Base-by-base conservation (phyloP, 1,284 basidiomycete species). In the Violaceomyces palustris region DNA sequence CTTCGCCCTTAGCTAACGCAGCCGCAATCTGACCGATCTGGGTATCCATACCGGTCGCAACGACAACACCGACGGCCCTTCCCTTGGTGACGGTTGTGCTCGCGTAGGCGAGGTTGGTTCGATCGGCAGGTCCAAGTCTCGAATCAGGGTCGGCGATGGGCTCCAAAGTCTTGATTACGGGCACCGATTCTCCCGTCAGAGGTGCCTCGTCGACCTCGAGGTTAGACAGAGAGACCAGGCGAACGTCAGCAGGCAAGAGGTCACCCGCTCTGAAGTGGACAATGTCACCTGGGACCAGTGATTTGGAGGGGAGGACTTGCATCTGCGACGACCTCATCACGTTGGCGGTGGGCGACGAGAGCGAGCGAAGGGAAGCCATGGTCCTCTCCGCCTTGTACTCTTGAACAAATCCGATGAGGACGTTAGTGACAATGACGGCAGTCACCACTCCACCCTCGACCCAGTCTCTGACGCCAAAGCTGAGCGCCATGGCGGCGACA, bases 381-480 rank as follows among this genome's bases (percentile, higher is more conserved):
- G 62, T 66, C n/a, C 53, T 40, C 35, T 69, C 66, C 4, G 66
- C 66, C 44, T 64, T 62, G 42, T 58, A 67, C 47, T 69, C 66
- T 40, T 69, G 66, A 28, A 57, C 44, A 36, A 69, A 69, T 27
- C 64, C 66, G 30, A 69, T 62, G 42, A 52, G 46, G 21, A 67
- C 57, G 36, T 69, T 69, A 50, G 57, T 56, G 33, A 59, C 42
- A 32, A 69, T 64, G 32, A 84, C 78, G 6, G 79, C 81, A n/a
- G 80, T 79, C 51, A 83, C 82, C 38, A 84, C 82, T 41, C 79
- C 81, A 17, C 80, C 82, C 62, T 80, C 81, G 49, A 83, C 79
- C 74, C 78, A 85, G 51, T 81, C 80, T 50, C 53, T 45, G 41
- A 69, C 59, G 34, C 64, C 82, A 50, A 83, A 82, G 11, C 81